phyloP scores from a whole-genome alignment of 371 early-diverging fungal species.

The Actinomortierella wolfii region DNA sequence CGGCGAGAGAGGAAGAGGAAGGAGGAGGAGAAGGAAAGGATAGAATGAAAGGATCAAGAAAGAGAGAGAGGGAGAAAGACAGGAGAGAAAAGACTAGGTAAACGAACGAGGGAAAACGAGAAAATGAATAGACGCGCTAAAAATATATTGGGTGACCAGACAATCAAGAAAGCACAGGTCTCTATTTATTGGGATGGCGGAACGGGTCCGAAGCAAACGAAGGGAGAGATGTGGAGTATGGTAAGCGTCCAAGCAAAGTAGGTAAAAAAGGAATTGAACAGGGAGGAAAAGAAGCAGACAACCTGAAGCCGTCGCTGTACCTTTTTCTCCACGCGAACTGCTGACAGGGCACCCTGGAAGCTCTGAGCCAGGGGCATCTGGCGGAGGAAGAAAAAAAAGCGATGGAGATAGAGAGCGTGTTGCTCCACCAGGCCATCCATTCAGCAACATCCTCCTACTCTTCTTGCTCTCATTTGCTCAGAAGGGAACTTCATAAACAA shows the following conservation, averaged over 20 bases:
- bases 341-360: too few species aligned
- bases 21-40: neutral
- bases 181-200: neutral
- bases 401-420: neutral
- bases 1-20: neutral
- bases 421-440: neutral
- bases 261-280: neutral
- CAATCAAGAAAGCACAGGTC: too few species aligned
- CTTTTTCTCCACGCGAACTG: too few species aligned
- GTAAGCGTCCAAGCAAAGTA: neutral
- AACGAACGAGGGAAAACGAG: neutral
- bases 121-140: neutral
- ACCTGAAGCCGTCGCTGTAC: too few species aligned
- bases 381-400: neutral
- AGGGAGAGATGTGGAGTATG: neutral
- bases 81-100: neutral
- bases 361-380: too few species aligned
- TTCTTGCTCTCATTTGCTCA: neutral
- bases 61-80: slow-evolving; percentile 1
- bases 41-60: too few species aligned
- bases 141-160: too few species aligned
- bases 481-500: too few species aligned
- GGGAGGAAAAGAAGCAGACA: neutral
- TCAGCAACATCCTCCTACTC: neutral
- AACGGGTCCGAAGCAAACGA: neutral